These are phyloP conservation scores for Claviceps fusiformis DNA, from an alignment of 2,329 filamentous ascomycete species.

Conservation along the genomic window DNA sequence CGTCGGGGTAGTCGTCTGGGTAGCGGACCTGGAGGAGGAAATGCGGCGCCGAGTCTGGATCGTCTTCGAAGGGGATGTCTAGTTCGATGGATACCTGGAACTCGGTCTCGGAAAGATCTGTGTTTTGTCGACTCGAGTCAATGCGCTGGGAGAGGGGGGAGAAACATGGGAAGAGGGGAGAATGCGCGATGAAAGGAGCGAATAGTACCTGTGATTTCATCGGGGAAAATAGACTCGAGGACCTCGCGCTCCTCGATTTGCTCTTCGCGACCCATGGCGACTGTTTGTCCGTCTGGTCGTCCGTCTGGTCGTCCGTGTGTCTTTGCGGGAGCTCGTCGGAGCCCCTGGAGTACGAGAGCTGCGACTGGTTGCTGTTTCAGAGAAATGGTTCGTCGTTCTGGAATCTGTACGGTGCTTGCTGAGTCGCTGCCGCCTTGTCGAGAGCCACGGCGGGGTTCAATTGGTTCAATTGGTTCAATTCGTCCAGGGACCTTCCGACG, in stretches of 20 bases:
- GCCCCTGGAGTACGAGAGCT: not conserved
- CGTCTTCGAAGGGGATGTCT: conserved; percentile 55
- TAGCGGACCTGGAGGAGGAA: conserved; percentile 79
- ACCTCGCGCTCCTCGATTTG: conserved; percentile 94
- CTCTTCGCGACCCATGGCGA: conserved; percentile 60
- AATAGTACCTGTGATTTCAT: conserved; percentile 74
- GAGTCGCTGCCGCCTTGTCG: not conserved
- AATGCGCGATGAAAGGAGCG: not conserved
- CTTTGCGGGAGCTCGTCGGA: not conserved
- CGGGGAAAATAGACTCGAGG: conserved; percentile 94
- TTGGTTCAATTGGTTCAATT: no score
- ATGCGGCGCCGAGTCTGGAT: conserved; percentile 46
- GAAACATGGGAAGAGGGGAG: not conserved
- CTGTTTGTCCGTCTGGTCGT: no score
- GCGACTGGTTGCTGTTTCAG: no score
- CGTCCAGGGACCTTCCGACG: conserved; percentile 3
- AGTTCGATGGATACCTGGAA: conserved; percentile 79
- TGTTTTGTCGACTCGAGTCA: not conserved
- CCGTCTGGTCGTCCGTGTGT: no score
- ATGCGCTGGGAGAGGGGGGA: no score
- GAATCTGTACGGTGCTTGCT: not conserved
- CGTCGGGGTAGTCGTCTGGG: conserved; percentile 82
- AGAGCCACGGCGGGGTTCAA: conserved; percentile 12
- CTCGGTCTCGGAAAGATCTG: conserved; percentile 81
- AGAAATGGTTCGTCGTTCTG: not conserved